These are phyloP conservation scores for Echinosophora koreensis DNA, from an alignment of 306 rosid genomes.

Conservation along the genomic window DNA sequence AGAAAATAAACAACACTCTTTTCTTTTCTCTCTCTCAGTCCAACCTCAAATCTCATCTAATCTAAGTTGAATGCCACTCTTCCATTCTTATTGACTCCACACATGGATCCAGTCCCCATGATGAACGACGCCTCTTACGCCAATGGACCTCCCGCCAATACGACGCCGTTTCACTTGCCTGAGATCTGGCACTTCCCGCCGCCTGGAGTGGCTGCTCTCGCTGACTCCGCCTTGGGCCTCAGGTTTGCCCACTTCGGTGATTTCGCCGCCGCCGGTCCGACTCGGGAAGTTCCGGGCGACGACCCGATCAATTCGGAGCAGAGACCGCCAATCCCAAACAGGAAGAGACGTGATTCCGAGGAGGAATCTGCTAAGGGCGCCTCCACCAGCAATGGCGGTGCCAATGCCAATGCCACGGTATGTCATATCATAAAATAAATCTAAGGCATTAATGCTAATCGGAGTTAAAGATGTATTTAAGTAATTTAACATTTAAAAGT, in stretches of 20 bases:
- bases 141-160: constrained; percentile 47
- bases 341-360: constrained; percentile 66
- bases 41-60: neutral
- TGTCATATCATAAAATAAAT: constrained; percentile 8
- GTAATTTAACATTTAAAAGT: too few species aligned
- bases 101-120: constrained; percentile 83
- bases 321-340: constrained; percentile 9
- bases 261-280: constrained; percentile 40
- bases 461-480: too few species aligned
- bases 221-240: constrained; percentile 58
- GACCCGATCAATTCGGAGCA: constrained; percentile 59
- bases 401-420: constrained; percentile 63
- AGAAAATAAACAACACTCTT: neutral
- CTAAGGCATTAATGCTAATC: too few species aligned
- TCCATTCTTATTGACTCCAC: neutral
- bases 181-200: constrained; percentile 85
- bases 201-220: constrained; percentile 17
- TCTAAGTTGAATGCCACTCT: constrained; percentile 34
- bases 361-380: constrained; percentile 63
- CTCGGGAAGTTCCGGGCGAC: constrained; percentile 50
- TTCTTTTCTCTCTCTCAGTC: constrained; percentile 6
- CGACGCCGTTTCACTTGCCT: constrained; percentile 60
- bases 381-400: constrained; percentile 63
- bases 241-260: constrained; percentile 57
- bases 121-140: constrained; percentile 57